These are phyloP conservation scores for Zymoseptoria brevis DNA, from an alignment of 2,329 filamentous ascomycete genomes.

Conservation along the genomic window DNA sequence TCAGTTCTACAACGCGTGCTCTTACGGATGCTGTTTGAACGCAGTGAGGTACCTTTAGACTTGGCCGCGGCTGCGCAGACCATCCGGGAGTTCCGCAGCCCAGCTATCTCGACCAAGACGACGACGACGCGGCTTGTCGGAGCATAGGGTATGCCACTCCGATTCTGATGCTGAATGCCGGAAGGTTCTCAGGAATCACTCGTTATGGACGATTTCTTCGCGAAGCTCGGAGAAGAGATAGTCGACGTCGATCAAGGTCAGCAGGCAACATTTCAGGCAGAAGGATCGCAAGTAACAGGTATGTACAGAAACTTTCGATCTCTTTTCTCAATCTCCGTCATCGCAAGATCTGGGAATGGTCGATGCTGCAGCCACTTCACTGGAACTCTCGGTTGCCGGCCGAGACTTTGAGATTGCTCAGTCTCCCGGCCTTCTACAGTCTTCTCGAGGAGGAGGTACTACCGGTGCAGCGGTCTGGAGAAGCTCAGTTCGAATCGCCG, in stretches of 20 bases:
- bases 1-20: not conserved
- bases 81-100: not conserved
- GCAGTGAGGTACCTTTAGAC: not conserved
- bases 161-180: not conserved
- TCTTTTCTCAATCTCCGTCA: constrained; percentile 70
- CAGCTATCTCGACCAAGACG: not conserved
- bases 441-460: constrained; percentile 63
- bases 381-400: constrained; percentile 51
- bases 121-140: not conserved
- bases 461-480: constrained; percentile 84
- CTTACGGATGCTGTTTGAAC: not conserved
- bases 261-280: not conserved
- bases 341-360: constrained; percentile 79
- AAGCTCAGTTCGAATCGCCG: constrained; percentile 73
- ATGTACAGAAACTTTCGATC: constrained; percentile 68
- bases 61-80: not conserved
- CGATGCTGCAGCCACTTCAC: constrained; percentile 55
- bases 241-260: constrained; percentile 20
- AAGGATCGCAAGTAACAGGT: constrained; percentile 8
- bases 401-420: constrained; percentile 71
- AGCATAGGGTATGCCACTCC: not conserved
- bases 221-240: constrained; percentile 13
- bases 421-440: constrained; percentile 73
- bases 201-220: constrained; percentile 11
- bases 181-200: not conserved